Conservation (phyloP, 768 basidiomycete species). For the Mycena chlorophos region DNA sequence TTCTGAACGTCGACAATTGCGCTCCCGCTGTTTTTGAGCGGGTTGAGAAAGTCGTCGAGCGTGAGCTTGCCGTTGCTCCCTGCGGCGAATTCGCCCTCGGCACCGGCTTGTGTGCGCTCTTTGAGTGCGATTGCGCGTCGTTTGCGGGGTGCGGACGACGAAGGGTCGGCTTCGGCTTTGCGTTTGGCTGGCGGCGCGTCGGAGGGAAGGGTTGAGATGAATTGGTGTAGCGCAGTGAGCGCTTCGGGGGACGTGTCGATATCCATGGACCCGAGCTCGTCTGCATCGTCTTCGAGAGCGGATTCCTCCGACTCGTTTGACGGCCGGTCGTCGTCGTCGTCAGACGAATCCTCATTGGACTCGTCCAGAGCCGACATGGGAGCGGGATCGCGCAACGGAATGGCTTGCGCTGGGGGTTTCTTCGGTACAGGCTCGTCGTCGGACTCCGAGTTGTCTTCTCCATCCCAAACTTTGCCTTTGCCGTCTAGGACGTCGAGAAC, state of each 20-base stretch:
- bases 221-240: slow-evolving; percentile 67
- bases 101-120: slow-evolving; percentile 77
- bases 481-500: slow-evolving; percentile 68
- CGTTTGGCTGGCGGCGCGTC: slow-evolving; percentile 66
- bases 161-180: slow-evolving; percentile 45
- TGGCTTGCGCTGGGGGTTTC: slow-evolving; percentile 25
- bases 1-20: slow-evolving; percentile 67
- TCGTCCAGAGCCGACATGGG: no score
- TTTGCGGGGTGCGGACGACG: slow-evolving; percentile 42
- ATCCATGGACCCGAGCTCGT: slow-evolving; percentile 45
- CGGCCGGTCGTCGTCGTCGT: no score
- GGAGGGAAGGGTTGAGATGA: slow-evolving; percentile 59
- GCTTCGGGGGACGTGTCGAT: slow-evolving; percentile 54
- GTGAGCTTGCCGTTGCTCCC: slow-evolving; percentile 59
- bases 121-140: slow-evolving; percentile 54
- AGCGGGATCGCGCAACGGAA: slow-evolving; percentile 14
- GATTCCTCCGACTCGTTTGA: slow-evolving; percentile 27
- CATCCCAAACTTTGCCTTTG: slow-evolving; percentile 44
- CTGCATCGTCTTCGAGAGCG: slow-evolving; percentile 39
- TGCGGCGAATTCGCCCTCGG: slow-evolving; percentile 78
- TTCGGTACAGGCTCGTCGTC: slow-evolving; percentile 36
- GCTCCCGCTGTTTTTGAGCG: slow-evolving; percentile 63
- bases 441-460: slow-evolving; percentile 36
- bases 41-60: slow-evolving; percentile 74
- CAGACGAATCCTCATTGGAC: no score